Conservation (phyloP, 345 rosid genomes). For the Jatropha curcas region DNA sequence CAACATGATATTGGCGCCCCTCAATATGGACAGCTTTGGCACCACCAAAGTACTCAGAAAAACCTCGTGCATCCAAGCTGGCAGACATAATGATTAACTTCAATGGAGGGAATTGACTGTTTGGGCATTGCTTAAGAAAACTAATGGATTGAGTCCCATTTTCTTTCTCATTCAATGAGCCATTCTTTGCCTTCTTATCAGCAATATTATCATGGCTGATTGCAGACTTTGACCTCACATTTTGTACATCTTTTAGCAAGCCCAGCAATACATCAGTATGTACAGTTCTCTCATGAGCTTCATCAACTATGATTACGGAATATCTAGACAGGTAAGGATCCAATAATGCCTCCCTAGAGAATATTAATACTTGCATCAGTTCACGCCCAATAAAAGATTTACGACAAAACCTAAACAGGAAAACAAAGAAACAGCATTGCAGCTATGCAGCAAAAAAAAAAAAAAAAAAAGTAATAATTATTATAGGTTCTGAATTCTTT, state of each 20-base stretch:
- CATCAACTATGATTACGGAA: conserved; percentile 81
- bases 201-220: conserved; percentile 24
- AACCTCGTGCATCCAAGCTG: conserved; percentile 89
- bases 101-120: conserved; percentile 54
- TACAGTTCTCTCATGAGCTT: conserved; percentile 96
- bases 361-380: conserved; percentile 18
- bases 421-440: neutral
- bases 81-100: conserved; percentile 95
- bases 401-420: neutral
- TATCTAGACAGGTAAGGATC: conserved; percentile 86
- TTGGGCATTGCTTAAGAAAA: conserved; percentile 47
- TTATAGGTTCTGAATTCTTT: too few species aligned
- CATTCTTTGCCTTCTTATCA: conserved; percentile 31
- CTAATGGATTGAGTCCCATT: conserved; percentile 29
- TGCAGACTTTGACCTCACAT: conserved; percentile 51
- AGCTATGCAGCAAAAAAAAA: neutral
- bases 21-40: conserved; percentile 86
- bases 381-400: conserved; percentile 13
- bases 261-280: conserved; percentile 90
- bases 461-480: too few species aligned
- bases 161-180: conserved; percentile 30
- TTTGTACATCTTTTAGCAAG: conserved; percentile 73
- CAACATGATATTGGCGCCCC: conserved; percentile 86
- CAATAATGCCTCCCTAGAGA: conserved; percentile 75
- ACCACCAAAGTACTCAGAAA: conserved; percentile 78